These are phyloP conservation scores for Ganoderma meredithae DNA, from an alignment of 1,284 basidiomycete genomes.

Conservation along the genomic window DNA sequence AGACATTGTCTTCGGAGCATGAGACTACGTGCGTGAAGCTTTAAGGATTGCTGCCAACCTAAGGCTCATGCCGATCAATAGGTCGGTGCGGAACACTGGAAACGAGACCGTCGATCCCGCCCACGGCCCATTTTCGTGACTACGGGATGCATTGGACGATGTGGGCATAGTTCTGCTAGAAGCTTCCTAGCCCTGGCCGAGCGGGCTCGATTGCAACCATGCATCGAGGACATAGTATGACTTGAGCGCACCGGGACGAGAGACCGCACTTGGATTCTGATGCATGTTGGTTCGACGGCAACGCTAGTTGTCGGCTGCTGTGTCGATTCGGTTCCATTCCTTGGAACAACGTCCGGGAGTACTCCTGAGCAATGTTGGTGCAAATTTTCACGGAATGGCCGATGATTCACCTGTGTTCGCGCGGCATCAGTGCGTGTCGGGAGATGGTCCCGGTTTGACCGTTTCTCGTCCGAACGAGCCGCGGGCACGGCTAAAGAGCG, in stretches of 20 bases:
- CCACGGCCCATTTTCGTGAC: not conserved
- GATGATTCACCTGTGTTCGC: not conserved
- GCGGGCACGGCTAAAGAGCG: not conserved
- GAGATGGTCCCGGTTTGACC: not conserved
- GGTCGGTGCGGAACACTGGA: slow-evolving; percentile 7
- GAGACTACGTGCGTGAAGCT: not conserved
- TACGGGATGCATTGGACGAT: not conserved
- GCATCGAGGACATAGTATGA: not conserved
- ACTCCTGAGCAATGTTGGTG: not conserved
- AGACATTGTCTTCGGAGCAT: slow-evolving; percentile 18
- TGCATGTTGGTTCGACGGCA: not conserved
- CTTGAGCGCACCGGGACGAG: slow-evolving; percentile 15
- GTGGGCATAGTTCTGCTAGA: slow-evolving; percentile 10
- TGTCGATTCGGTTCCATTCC: slow-evolving; percentile 3
- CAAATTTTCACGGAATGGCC: slow-evolving; percentile 4
- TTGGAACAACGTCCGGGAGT: not conserved
- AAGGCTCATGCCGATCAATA: slow-evolving; percentile 16
- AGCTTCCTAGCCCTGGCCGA: slow-evolving; percentile 1
- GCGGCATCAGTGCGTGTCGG: slow-evolving; percentile 3
- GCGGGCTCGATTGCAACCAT: not conserved
- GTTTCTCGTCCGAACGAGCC: not conserved
- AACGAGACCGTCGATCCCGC: slow-evolving; percentile 15
- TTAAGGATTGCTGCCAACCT: slow-evolving; percentile 1
- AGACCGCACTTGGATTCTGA: slow-evolving; percentile 2
- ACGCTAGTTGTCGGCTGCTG: slow-evolving; percentile 1